A percentile compares a stretch with the other conserved stretches of the same genome.
Evolutionary conservation across 805 yeast species (phyloP).

Genomic region (Yueomyces sp.): DNA sequence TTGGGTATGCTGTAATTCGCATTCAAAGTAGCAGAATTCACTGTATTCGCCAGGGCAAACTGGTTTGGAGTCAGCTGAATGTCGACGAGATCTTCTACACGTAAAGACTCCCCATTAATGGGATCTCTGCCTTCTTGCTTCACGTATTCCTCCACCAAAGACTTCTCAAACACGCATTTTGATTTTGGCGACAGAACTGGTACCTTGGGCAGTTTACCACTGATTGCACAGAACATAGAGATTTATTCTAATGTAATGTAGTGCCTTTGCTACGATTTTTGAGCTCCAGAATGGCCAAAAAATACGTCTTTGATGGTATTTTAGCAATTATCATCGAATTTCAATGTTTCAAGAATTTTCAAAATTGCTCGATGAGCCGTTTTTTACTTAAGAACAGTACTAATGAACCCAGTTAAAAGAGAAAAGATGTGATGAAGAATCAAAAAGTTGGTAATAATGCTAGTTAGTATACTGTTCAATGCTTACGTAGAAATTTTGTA

Average conservation of each 20-base stretch:
- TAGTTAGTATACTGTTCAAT: no score
- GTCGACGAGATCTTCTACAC: slow-evolving; percentile 42
- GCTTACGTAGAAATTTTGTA: no score
- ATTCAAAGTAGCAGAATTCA: slow-evolving; percentile 36
- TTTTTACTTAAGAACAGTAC: no score
- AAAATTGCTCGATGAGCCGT: no score
- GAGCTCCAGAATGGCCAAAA: neutral
- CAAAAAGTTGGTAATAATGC: no score
- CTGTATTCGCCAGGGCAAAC: slow-evolving; percentile 8
- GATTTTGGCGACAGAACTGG: slow-evolving; percentile 72
- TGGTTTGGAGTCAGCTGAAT: slow-evolving; percentile 24
- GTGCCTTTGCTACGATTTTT: neutral
- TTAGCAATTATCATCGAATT: no score
- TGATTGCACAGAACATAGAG: slow-evolving; percentile 29
- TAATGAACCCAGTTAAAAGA: no score
- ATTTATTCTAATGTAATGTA: no score
- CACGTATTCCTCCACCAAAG: slow-evolving; percentile 47
- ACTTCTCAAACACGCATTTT: slow-evolving; percentile 55
- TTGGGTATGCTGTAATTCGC: slow-evolving; percentile 46
- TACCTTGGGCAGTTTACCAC: slow-evolving; percentile 55
- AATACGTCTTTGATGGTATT: no score
- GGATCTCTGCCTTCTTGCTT: slow-evolving; percentile 65
- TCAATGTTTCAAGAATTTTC: no score
- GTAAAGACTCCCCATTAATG: slow-evolving; percentile 47
- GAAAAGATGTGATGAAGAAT: no score